Evolutionary conservation across 2,329 filamentous ascomycete genomes (phyloP), one percentile per base, ranked within the genome.

Genomic region (Calonectria hawksworthii): DNA sequence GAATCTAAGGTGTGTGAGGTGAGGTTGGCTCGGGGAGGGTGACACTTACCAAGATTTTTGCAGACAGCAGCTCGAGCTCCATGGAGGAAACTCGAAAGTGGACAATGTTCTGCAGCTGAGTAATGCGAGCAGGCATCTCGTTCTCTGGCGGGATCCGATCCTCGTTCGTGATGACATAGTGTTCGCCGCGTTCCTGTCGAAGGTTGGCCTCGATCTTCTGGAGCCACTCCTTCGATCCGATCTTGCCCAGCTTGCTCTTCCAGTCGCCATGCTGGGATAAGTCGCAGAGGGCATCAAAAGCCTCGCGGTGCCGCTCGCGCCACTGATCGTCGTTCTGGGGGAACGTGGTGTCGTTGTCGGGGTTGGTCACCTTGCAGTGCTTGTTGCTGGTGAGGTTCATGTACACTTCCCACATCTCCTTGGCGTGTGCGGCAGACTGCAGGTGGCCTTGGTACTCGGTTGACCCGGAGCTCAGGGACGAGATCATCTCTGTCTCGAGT

Each of bases 101-200:
- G 23, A 80, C 70, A 1, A 79, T 71, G 2, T 80, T 80, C 68
- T 67, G 79, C 78, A 79, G 80, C 59, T 80, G 79, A 5, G 73
- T 68, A 0, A 64, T 63, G 0, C 74, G 16, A 2, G 73, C 11
- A 0, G 79, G 79, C 78, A 80, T 80, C 2, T 44, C 32, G 0
- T 74, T 21, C 1, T 32, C 5, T 1, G 56, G 79, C 10, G 79
- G 78, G 23, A 64, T 51, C 9, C 80, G 70, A 0, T 75, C 59
- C 3, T 74, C 74, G 36, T 80, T 77, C 0, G 26, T 59, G 5
- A 80, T 51, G 16, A 61, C 65, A 10, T 50, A 51, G 21, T 70
- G 10, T 21, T 78, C 68, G 16, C 51, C 52, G 5, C 65, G 28
- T 2, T 16, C 34, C 1, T 30, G 28, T 7, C 66, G 64, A 0